A percentile compares a stretch with the other conserved stretches of the same genome.
phyloP scores from a whole-genome alignment of 805 yeast genomes.

The Pichia sporocuriosa region DNA sequence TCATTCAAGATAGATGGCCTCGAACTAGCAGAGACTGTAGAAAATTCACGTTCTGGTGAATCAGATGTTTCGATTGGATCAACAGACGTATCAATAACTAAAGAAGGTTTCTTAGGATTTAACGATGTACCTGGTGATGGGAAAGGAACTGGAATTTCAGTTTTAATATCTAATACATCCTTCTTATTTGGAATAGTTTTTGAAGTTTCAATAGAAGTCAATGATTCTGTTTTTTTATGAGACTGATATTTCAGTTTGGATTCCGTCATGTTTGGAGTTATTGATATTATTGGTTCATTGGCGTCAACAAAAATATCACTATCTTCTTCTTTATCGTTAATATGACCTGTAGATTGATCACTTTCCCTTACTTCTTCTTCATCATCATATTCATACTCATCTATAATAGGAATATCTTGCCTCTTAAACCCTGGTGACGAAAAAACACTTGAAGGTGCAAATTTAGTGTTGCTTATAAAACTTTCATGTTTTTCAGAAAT shows the following conservation, averaged over 20 bases:
- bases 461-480: constrained; percentile 1
- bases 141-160: constrained; percentile 2
- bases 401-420: constrained; percentile 4
- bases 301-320: constrained; percentile 25
- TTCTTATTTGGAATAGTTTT: background rate
- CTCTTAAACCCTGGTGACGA: background rate
- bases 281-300: constrained; percentile 12
- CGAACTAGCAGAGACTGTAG: background rate
- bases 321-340: constrained; percentile 10
- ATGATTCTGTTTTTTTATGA: background rate
- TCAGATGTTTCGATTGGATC: background rate
- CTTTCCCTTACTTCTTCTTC: constrained; percentile 8
- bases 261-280: constrained; percentile 10
- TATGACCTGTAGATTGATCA: background rate
- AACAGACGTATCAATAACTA: constrained; percentile 1
- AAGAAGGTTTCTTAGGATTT: constrained; percentile 2
- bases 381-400: constrained; percentile 6
- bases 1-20: constrained; percentile 16
- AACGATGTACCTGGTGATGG: constrained; percentile 1
- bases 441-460: background rate
- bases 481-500: constrained; percentile 1
- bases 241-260: background rate
- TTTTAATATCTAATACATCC: background rate
- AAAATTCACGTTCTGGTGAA: background rate
- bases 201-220: constrained; percentile 2